phyloP scores from a whole-genome alignment of 2,329 filamentous ascomycete species.

The Trichophaea hybrida region DNA sequence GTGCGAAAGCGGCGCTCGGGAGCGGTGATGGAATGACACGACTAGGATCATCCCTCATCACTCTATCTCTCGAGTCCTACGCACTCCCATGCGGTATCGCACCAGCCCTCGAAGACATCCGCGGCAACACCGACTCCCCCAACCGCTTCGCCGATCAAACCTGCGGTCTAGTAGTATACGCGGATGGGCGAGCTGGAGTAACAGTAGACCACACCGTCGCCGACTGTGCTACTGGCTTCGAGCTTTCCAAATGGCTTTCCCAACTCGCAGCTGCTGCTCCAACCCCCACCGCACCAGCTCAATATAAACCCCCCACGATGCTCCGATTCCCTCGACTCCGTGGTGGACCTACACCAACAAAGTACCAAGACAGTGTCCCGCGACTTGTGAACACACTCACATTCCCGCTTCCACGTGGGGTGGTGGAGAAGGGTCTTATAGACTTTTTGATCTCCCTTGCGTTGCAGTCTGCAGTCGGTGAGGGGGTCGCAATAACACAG shows the following conservation, averaged over 20 bases:
- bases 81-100: not conserved
- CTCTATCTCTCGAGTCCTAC: slow-evolving; percentile 1
- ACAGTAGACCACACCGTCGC: slow-evolving; percentile 10
- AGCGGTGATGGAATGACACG: not conserved
- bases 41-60: slow-evolving; percentile 7
- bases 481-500: not conserved
- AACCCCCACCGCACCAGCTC: not conserved
- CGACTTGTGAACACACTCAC: not conserved
- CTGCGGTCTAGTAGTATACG: slow-evolving; percentile 10
- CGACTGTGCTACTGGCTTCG: slow-evolving; percentile 10
- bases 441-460: not conserved
- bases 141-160: slow-evolving; percentile 16
- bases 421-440: not conserved
- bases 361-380: not conserved
- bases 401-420: not conserved
- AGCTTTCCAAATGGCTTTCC: not conserved
- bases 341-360: not conserved
- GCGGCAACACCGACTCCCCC: slow-evolving; percentile 3
- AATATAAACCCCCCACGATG: not conserved
- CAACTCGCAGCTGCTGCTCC: not conserved
- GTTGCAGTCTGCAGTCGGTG: not conserved
- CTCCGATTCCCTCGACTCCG: not conserved
- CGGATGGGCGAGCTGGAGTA: slow-evolving; percentile 7
- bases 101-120: slow-evolving; percentile 8
- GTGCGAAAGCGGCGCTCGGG: not conserved